These are phyloP conservation scores for Trichoderma semiorbis DNA, from an alignment of 2,329 filamentous ascomycete genomes.

Conservation along the genomic window DNA sequence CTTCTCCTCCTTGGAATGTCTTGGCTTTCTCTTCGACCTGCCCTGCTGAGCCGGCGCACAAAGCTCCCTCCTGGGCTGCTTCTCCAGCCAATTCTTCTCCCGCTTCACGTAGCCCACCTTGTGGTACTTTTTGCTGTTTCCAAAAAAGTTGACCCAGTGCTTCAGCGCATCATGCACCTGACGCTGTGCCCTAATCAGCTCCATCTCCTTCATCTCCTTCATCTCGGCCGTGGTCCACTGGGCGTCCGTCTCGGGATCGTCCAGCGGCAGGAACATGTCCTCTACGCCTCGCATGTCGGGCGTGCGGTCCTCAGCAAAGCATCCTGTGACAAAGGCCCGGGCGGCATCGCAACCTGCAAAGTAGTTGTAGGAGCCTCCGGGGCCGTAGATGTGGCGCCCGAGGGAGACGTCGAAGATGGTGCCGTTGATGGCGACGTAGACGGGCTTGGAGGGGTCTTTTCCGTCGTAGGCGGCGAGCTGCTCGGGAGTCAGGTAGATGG, in stretches of 20 bases:
- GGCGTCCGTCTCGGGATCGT: slow-evolving; percentile 59
- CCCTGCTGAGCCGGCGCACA: slow-evolving; percentile 67
- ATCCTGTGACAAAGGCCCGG: slow-evolving; percentile 87
- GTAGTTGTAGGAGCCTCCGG: slow-evolving; percentile 80
- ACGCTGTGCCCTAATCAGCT: slow-evolving; percentile 60
- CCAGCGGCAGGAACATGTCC: slow-evolving; percentile 71
- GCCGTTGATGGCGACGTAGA: slow-evolving; percentile 88
- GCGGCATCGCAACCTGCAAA: slow-evolving; percentile 86
- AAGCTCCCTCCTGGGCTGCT: slow-evolving; percentile 58
- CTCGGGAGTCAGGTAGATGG: slow-evolving; percentile 67
- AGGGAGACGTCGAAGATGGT: slow-evolving; percentile 80
- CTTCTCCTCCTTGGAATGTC: slow-evolving; percentile 30
- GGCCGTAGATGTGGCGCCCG: slow-evolving; percentile 68
- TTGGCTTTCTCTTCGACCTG: slow-evolving; percentile 42
- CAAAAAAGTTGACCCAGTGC: slow-evolving; percentile 84
- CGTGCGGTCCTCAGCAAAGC: slow-evolving; percentile 81
- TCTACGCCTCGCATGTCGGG: slow-evolving; percentile 85
- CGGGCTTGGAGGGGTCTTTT: slow-evolving; percentile 66
- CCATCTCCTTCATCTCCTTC: slow-evolving; percentile 53
- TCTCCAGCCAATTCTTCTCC: slow-evolving; percentile 58
- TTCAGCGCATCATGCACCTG: slow-evolving; percentile 65
- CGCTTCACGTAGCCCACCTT: slow-evolving; percentile 72
- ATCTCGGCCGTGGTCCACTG: slow-evolving; percentile 55
- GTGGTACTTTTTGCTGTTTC: slow-evolving; percentile 74
- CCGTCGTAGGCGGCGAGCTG: slow-evolving; percentile 78